These are phyloP conservation scores for Synchytrium microbalum DNA, from an alignment of 371 early-diverging fungal species.

Conservation along the genomic window DNA sequence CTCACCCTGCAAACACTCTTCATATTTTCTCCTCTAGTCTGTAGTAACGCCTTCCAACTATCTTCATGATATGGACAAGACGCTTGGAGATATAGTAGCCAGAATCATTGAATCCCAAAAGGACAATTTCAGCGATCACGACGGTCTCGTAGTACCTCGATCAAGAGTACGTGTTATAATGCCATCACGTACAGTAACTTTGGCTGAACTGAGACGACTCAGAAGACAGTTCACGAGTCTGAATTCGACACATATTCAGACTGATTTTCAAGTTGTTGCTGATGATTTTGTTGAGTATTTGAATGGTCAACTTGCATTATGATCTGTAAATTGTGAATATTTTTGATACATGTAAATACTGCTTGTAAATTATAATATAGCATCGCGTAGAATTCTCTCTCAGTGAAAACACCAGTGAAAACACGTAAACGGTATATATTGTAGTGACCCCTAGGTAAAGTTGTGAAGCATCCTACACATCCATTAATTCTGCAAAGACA, in stretches of 20 bases:
- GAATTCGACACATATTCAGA: constrained; percentile 71
- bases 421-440: no score
- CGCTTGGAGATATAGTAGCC: constrained; percentile 71
- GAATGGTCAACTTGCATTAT: constrained; percentile 35
- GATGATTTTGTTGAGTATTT: constrained; percentile 85
- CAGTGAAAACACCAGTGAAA: no score
- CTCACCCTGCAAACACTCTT: neutral
- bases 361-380: no score
- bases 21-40: constrained; percentile 24
- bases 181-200: constrained; percentile 64
- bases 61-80: constrained; percentile 78
- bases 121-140: constrained; percentile 45
- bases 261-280: constrained; percentile 59
- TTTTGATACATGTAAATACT: no score
- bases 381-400: no score
- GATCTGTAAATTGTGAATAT: neutral
- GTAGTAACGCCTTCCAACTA: constrained; percentile 77
- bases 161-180: constrained; percentile 45
- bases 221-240: constrained; percentile 72
- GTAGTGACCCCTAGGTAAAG: no score
- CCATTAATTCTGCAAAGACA: no score
- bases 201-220: constrained; percentile 73
- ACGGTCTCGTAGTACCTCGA: constrained; percentile 53
- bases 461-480: no score
- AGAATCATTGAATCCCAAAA: constrained; percentile 70